A percentile compares a stretch with the other conserved stretches of the same genome.
Evolutionary conservation across 495 filamentous ascomycete genomes (phyloP).

Genomic region (Daldinia childiae): DNA sequence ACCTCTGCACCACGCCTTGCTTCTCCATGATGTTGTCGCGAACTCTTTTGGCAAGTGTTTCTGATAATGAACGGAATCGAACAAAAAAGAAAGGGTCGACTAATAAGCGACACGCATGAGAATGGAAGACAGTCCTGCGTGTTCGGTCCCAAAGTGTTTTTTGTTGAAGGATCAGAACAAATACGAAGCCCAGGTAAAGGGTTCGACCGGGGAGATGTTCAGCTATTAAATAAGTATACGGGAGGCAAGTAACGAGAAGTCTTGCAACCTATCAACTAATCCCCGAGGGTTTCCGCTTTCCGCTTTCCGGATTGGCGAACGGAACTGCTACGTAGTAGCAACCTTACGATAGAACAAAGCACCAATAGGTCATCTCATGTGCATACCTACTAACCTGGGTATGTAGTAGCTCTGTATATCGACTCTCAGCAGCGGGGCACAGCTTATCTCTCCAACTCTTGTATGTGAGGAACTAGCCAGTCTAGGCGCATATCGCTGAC

Average conservation of each 20-base stretch:
- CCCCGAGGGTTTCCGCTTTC: conserved; percentile 4
- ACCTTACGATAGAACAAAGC: conserved; percentile 6
- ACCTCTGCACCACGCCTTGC: conserved; percentile 28
- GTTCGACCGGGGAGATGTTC: conserved; percentile 23
- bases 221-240: conserved; percentile 33
- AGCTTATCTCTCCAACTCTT: conserved; percentile 35
- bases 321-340: conserved; percentile 24
- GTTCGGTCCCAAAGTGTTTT: conserved; percentile 8
- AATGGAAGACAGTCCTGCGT: neutral
- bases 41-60: neutral
- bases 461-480: conserved; percentile 2
- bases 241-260: conserved; percentile 22
- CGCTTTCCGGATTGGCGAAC: conserved; percentile 7
- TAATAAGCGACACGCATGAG: conserved; percentile 7
- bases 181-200: conserved; percentile 1
- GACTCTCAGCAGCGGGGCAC: conserved; percentile 11
- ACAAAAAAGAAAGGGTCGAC: conserved; percentile 14
- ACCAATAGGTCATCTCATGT: neutral
- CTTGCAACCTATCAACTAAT: conserved; percentile 27
- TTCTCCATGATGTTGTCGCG: conserved; percentile 20
- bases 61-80: conserved; percentile 8
- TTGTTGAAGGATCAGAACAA: conserved; percentile 30
- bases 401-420: neutral
- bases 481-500: conserved; percentile 32
- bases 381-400: neutral